These are phyloP conservation scores for Paxillus rubicundulus DNA, from an alignment of 768 basidiomycete genomes.

Conservation along the genomic window DNA sequence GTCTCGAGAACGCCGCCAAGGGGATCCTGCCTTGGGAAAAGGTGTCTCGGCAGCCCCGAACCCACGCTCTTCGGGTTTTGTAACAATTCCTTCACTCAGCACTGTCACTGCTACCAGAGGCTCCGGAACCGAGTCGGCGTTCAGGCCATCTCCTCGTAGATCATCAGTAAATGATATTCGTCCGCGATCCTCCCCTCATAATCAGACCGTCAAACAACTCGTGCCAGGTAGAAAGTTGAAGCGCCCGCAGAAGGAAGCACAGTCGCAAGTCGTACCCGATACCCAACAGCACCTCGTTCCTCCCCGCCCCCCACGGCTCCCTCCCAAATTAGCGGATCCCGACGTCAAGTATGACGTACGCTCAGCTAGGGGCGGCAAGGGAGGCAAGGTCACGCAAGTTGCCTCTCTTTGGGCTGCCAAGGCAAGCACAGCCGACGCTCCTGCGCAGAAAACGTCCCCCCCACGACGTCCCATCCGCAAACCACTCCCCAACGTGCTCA, in stretches of 20 bases:
- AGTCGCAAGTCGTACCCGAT: neutral
- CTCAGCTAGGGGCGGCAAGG: slow-evolving; percentile 74
- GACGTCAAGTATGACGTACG: slow-evolving; percentile 70
- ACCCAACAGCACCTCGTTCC: slow-evolving; percentile 12
- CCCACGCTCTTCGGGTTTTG: slow-evolving; percentile 75
- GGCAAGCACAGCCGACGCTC: slow-evolving; percentile 20
- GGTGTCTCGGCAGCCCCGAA: slow-evolving; percentile 48
- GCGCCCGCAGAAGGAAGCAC: neutral
- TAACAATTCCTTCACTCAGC: slow-evolving; percentile 58
- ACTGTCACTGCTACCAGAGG: slow-evolving; percentile 6
- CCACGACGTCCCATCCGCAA: slow-evolving; percentile 9
- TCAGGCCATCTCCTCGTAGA: slow-evolving; percentile 16
- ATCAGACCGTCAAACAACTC: neutral
- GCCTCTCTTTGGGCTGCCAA: slow-evolving; percentile 71
- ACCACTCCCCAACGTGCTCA: slow-evolving; percentile 8
- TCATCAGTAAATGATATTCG: slow-evolving; percentile 22
- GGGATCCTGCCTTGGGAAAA: slow-evolving; percentile 8
- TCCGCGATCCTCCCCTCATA: slow-evolving; percentile 7
- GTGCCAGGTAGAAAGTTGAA: slow-evolving; percentile 12
- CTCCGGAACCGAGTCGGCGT: slow-evolving; percentile 6
- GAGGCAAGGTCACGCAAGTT: slow-evolving; percentile 71
- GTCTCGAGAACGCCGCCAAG: slow-evolving; percentile 5
- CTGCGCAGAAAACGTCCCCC: slow-evolving; percentile 10
- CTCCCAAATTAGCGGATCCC: slow-evolving; percentile 38
- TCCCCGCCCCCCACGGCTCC: slow-evolving; percentile 33